Percentiles rank a stretch among this genome's conserved stretches.
phyloP scores from a whole-genome alignment of 495 filamentous ascomycete genomes.

The Daldinia bambusicola region DNA sequence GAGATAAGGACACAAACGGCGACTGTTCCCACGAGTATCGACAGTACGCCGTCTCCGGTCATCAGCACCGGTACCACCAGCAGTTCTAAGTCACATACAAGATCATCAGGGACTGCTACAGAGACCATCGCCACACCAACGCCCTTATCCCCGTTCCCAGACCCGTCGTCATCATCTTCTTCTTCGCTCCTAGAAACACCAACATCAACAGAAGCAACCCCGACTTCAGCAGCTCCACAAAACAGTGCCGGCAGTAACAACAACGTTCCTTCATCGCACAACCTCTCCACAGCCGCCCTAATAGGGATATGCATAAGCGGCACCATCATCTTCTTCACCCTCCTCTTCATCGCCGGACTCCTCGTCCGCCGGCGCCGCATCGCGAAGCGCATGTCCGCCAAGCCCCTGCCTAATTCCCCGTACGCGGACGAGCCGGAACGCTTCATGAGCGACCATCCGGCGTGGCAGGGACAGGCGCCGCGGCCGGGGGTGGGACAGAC shows the following conservation, averaged over 20 bases:
- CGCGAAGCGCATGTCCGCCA: slow-evolving; percentile 13
- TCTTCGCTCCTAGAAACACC: neutral
- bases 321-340: slow-evolving; percentile 2
- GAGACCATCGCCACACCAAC: no score
- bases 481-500: neutral
- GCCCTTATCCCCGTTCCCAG: no score
- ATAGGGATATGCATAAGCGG: slow-evolving; percentile 36
- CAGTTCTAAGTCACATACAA: neutral
- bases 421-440: slow-evolving; percentile 14
- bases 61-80: neutral
- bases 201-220: neutral
- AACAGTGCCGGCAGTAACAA: no score
- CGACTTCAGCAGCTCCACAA: neutral
- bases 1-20: neutral
- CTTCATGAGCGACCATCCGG: slow-evolving; percentile 27
- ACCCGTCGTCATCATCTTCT: no score
- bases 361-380: slow-evolving; percentile 35
- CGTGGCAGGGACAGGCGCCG: slow-evolving; percentile 5
- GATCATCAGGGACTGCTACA: no score
- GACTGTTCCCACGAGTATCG: neutral
- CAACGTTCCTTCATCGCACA: neutral
- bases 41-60: neutral
- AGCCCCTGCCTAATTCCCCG: neutral
- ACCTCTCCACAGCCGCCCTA: slow-evolving; percentile 18
- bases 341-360: slow-evolving; percentile 20